Evolutionary conservation across 2,329 filamentous ascomycete genomes (phyloP).

Genomic region (Aspergillus ustus): DNA sequence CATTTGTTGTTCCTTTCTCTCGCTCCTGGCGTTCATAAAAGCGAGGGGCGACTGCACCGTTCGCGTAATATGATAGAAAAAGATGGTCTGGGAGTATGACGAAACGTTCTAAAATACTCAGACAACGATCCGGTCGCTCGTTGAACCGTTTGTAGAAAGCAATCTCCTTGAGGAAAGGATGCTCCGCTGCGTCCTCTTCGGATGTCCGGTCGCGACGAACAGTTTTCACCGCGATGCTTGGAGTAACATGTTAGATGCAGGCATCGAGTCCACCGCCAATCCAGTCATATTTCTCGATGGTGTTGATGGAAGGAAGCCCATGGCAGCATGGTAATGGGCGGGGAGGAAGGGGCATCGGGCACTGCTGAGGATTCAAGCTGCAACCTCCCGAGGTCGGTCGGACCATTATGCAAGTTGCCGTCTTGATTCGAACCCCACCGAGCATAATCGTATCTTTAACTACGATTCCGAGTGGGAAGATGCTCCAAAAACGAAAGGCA

Average conservation of each 20-base stretch:
- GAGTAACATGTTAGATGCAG: neutral
- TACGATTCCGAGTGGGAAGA: too few relatives aligned
- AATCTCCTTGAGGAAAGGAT: neutral
- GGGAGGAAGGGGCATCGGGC: too few relatives aligned
- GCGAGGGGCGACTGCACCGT: slow-evolving; percentile 1
- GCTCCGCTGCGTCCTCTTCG: neutral
- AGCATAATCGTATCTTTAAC: too few relatives aligned
- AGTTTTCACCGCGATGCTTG: neutral
- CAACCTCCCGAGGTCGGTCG: too few relatives aligned
- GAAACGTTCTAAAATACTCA: neutral
- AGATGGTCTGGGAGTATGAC: neutral
- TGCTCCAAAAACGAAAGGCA: too few relatives aligned
- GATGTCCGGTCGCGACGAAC: neutral
- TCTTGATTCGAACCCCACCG: too few relatives aligned
- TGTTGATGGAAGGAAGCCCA: neutral
- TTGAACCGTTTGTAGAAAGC: neutral
- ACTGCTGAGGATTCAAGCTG: too few relatives aligned
- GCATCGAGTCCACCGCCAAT: neutral
- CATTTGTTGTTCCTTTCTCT: neutral
- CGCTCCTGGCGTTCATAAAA: slow-evolving; percentile 4
- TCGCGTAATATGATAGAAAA: neutral
- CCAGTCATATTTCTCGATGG: neutral
- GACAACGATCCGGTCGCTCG: neutral
- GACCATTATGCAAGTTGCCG: too few relatives aligned
- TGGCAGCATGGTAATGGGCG: neutral